Evolutionary conservation across 176 grass and related monocot genomes (phyloP).

Genomic region (Elaeis guineensis): DNA sequence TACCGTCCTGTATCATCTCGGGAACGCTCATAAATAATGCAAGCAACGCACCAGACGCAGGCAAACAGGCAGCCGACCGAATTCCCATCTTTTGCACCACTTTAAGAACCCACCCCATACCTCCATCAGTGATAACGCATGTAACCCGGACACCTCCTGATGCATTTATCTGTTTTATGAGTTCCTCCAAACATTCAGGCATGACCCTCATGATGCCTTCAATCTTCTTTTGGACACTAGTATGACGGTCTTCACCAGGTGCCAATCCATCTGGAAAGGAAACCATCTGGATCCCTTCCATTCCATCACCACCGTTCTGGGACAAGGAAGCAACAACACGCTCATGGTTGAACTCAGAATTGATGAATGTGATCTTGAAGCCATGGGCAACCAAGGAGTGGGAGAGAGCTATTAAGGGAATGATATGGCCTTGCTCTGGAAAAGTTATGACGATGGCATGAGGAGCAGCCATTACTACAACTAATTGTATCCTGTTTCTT

Average conservation of each 20-base stretch:
- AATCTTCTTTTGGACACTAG: too few species aligned
- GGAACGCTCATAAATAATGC: conserved; percentile 1
- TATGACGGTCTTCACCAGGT: too few species aligned
- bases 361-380: conserved; percentile 56
- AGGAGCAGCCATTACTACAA: neutral
- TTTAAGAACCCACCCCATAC: conserved; percentile 33
- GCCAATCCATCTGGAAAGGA: too few species aligned
- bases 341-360: conserved; percentile 47
- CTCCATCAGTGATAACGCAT: conserved; percentile 25
- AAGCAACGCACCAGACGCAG: conserved; percentile 9
- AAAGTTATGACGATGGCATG: conserved; percentile 44
- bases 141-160: conserved; percentile 17
- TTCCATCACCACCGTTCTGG: too few species aligned
- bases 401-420: conserved; percentile 44
- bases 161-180: too few species aligned
- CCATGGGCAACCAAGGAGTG: conserved; percentile 31
- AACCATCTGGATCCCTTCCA: too few species aligned
- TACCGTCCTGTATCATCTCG: conserved; percentile 25
- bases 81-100: too few species aligned
- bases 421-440: conserved; percentile 61
- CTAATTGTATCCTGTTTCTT: too few species aligned
- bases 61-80: conserved; percentile 34
- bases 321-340: conserved; percentile 17
- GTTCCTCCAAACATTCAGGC: too few species aligned
- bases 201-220: too few species aligned